These are phyloP conservation scores for Knufia petricola DNA, from an alignment of 2,329 filamentous ascomycete genomes.

Conservation along the genomic window DNA sequence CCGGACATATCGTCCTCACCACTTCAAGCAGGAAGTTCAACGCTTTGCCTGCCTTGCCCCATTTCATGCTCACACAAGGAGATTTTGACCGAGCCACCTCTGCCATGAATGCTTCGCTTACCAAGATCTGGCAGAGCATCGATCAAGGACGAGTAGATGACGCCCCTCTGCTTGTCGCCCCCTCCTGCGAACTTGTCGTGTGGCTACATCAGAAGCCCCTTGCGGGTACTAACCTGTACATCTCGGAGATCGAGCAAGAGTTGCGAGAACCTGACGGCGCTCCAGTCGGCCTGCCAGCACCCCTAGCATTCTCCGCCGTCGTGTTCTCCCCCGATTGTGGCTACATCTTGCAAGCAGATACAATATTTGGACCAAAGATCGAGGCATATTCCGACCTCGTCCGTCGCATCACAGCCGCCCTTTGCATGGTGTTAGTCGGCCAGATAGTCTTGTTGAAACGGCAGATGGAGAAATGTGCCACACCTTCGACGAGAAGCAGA, in stretches of 20 bases:
- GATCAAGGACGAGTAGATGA: conserved; percentile 47
- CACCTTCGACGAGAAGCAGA: conserved; percentile 53
- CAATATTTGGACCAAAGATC: conserved; percentile 42
- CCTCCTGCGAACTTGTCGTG: conserved; percentile 81
- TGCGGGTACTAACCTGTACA: conserved; percentile 23
- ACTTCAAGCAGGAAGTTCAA: conserved; percentile 90
- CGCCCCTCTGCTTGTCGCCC: conserved; percentile 42
- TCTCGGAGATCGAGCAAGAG: conserved; percentile 47
- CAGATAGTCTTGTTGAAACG: conserved; percentile 50
- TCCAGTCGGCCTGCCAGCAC: conserved; percentile 41
- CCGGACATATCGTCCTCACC: conserved; percentile 69
- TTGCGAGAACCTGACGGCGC: conserved; percentile 51
- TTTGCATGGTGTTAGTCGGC: conserved; percentile 43
- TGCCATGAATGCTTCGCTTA: conserved; percentile 64
- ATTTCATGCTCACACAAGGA: conserved; percentile 56
- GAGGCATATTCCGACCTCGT: conserved; percentile 38
- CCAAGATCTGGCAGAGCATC: conserved; percentile 39
- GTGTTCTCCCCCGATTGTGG: conserved; percentile 58
- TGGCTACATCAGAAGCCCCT: conserved; percentile 60
- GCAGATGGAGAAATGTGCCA: conserved; percentile 56
- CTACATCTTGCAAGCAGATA: conserved; percentile 53
- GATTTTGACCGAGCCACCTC: conserved; percentile 49
- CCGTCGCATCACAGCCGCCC: conserved; percentile 41
- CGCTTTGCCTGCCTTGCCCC: conserved; percentile 82
- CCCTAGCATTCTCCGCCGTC: conserved; percentile 49